Conservation (phyloP, 169 alveolate species). For the Cryptosporidium xiaoi region DNA sequence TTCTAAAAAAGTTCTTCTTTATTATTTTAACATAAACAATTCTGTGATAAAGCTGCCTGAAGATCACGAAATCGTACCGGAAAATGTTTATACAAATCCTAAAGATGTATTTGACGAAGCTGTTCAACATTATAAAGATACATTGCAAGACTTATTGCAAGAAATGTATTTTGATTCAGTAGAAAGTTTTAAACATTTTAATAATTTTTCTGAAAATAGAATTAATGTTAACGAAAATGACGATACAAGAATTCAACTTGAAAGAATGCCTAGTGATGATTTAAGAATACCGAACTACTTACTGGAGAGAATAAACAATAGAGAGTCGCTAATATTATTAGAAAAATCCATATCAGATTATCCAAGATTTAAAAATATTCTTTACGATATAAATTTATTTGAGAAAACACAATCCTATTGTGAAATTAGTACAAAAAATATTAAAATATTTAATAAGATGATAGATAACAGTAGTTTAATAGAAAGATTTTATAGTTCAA, state of each 20-base stretch:
- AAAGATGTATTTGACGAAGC: constrained; percentile 62
- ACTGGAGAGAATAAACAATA: constrained; percentile 35
- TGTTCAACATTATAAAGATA: constrained; percentile 36
- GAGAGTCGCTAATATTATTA: constrained; percentile 37
- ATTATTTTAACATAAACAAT: constrained; percentile 27
- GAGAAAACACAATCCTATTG: constrained; percentile 42
- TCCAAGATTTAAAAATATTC: constrained; percentile 39
- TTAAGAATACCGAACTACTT: background rate
- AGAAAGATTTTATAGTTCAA: background rate
- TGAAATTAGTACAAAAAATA: constrained; percentile 32
- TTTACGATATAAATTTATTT: constrained; percentile 22
- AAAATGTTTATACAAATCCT: constrained; percentile 23
- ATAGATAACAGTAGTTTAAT: background rate
- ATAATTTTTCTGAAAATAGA: background rate
- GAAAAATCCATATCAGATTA: constrained; percentile 53
- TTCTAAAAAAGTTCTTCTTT: constrained; percentile 1
- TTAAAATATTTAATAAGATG: constrained; percentile 30
- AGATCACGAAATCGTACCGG: background rate
- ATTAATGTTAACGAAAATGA: background rate
- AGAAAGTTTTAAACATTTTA: background rate
- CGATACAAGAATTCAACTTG: background rate
- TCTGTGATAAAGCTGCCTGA: constrained; percentile 48
- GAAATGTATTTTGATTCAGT: constrained; percentile 37
- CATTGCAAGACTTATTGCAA: constrained; percentile 35
- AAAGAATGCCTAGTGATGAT: background rate